Evolutionary conservation across 2,329 filamentous ascomycete species (phyloP).

Genomic region (Alternaria arbusti): DNA sequence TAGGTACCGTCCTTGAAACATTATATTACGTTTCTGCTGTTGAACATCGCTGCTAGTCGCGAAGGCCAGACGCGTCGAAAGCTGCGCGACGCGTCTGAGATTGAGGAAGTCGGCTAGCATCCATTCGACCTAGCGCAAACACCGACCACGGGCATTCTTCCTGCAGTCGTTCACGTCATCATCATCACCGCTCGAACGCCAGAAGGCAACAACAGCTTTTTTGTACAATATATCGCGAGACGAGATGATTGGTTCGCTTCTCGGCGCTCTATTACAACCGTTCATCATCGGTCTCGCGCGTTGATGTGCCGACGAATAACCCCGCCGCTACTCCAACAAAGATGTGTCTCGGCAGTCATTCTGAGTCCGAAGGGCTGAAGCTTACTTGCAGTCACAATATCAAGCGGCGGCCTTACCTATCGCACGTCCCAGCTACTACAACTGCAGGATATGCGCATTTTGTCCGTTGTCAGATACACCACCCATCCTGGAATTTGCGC

Average conservation of each 20-base stretch:
- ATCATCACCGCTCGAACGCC: not conserved
- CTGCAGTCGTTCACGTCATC: not conserved
- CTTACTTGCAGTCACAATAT: not conserved
- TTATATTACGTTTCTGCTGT: not conserved
- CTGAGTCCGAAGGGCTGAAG: not conserved
- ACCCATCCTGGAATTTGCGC: not conserved
- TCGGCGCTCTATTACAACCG: not conserved
- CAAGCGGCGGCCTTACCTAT: not conserved
- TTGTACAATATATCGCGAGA: not conserved
- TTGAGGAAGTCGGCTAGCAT: not conserved
- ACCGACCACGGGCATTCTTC: not conserved
- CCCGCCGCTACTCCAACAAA: not conserved
- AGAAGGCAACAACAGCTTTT: not conserved
- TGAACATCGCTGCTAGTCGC: not conserved
- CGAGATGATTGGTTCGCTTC: not conserved
- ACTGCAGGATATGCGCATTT: not conserved
- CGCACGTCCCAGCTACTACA: not conserved
- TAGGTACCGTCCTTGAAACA: not conserved
- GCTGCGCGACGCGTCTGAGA: not conserved
- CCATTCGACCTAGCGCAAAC: not conserved
- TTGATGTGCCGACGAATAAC: not conserved
- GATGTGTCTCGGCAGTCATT: not conserved
- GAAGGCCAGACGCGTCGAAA: not conserved
- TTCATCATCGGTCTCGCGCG: not conserved
- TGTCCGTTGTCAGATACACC: not conserved